Evolutionary conservation across 2,329 filamentous ascomycete species (phyloP), one percentile per base, ranked within the genome.

Genomic region (Emergomyces orientalis): DNA sequence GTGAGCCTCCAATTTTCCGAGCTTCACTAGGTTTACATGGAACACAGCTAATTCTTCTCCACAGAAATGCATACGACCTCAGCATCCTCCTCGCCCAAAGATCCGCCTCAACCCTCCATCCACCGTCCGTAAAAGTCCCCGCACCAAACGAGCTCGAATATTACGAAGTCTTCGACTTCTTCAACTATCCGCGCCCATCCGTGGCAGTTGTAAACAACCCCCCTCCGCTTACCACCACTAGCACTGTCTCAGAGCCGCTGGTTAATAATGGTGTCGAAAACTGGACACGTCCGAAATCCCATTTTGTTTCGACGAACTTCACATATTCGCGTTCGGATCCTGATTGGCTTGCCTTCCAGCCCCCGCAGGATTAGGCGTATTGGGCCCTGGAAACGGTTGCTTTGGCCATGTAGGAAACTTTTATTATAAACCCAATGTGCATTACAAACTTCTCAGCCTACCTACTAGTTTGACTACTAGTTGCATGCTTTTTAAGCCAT

Each of bases 131-230:
- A 0, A 76, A 77, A 51, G 67, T 71, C 1, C 74, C 75, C 3
- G 75, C 77, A 0, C 70, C 76, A 4, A 73, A 70, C 64, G 77
- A 79, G 62, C 70, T 79, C 2, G 78, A 79, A 63, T 76, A 74
- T 54, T 77, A 79, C 25, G 77, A 79, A 32, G 71, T 79, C 2
- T 79, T 79, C 54, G 77, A 79, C 65, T 79, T 79, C 63, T 79
- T 79, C 68, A 78, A 79, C 30, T 77, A 75, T 51, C 77, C 77
- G 7, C 51, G 51, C 6, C 51, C 49, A 27, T 34, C 60, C n/a
- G 37, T 47, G 22, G 7, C 39, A 22, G 22, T 34, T 34, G 56
- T 27, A 41, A n/a, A 55, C 60, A 30, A 57, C 19, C n/a, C 34
- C 32, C n/a, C 34, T 27, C n/a, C 34, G 25, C 34, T 57, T 57